Conservation (phyloP, 2,329 filamentous ascomycete genomes). For the Talaromyces sp. region DNA sequence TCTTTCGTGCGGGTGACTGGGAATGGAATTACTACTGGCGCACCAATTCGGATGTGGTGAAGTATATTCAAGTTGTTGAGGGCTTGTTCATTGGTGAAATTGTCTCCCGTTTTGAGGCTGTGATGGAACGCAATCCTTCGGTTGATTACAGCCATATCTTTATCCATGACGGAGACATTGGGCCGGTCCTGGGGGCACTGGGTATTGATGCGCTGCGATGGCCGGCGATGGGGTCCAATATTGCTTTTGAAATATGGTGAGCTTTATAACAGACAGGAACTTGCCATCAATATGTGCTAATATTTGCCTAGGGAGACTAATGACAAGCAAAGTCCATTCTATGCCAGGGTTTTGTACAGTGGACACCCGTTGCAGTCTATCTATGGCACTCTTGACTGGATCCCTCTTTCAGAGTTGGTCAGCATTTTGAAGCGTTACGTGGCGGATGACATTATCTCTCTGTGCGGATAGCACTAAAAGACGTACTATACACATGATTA, state of each 20-base stretch:
- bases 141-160: constrained; percentile 31
- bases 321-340: constrained; percentile 3
- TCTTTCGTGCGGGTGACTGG: constrained; percentile 37
- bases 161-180: constrained; percentile 34
- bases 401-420: constrained; percentile 13
- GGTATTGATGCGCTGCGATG: constrained; percentile 32
- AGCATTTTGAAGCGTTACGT: constrained; percentile 14
- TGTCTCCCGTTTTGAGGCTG: constrained; percentile 23
- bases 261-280: constrained; percentile 3
- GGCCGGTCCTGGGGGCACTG: constrained; percentile 28
- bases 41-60: constrained; percentile 24
- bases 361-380: constrained; percentile 18
- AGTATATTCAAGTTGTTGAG: constrained; percentile 32
- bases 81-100: constrained; percentile 35
- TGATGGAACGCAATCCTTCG: constrained; percentile 16
- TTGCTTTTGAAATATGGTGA: constrained; percentile 35
- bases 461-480: constrained; percentile 11
- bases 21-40: constrained; percentile 39
- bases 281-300: neutral
- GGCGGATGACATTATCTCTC: constrained; percentile 16
- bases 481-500: neutral
- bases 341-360: constrained; percentile 26
- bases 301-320: constrained; percentile 17
- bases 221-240: constrained; percentile 35
- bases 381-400: constrained; percentile 18